Evolutionary conservation across 352 stramenopile genomes (phyloP), one percentile per base, ranked within the genome.

Genomic region (Phytophthora hibernalis): DNA sequence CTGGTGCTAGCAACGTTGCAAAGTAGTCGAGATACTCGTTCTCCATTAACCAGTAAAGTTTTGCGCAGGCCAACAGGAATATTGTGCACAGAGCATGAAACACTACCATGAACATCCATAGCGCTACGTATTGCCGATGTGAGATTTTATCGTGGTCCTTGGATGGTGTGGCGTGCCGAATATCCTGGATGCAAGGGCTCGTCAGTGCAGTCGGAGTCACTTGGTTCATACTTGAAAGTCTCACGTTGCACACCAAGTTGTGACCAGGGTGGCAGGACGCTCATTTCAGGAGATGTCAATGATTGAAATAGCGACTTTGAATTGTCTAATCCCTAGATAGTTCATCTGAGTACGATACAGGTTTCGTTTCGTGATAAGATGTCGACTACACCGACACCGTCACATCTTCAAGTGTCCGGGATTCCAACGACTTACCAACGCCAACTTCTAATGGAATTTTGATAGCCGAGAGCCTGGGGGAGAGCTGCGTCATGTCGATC

Each of bases 1-100:
- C 42, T 12, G 74, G 56, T 0, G 49, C 60, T 13, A 83, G 53
- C 15, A 85, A 31, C 4, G 65, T 44, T 3, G 66, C 62, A 49
- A 81, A 81, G 54, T 81, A 83, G 42, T 43, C 45, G 47, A 83
- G 69, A 40, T 70, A 81, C 21, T 76, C 65, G 12, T 75, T 67
- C 30, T 74, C 64, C 47, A 82, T 63, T 8, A 75, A 57, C 60
- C 68, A 70, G 43, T 83, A 70, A 0, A 80, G 45, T 1, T 70
- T 61, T 1, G 54, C 54, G 1, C 42, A 49, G 0, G 13, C n/a
- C 16, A 73, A 30, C 12, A 81, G 69, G 12, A 72, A 83, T 0
- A 55, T 12, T 24, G 61, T 55, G 22, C 74, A 76, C 4, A 57
- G 4, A 28, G 40, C 31, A 47, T 70, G 56, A 54, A 71, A 37